Percentiles rank a stretch among this genome's conserved stretches.
Evolutionary conservation across 495 filamentous ascomycete genomes (phyloP).

Genomic region (Schizothecium vesticola): DNA sequence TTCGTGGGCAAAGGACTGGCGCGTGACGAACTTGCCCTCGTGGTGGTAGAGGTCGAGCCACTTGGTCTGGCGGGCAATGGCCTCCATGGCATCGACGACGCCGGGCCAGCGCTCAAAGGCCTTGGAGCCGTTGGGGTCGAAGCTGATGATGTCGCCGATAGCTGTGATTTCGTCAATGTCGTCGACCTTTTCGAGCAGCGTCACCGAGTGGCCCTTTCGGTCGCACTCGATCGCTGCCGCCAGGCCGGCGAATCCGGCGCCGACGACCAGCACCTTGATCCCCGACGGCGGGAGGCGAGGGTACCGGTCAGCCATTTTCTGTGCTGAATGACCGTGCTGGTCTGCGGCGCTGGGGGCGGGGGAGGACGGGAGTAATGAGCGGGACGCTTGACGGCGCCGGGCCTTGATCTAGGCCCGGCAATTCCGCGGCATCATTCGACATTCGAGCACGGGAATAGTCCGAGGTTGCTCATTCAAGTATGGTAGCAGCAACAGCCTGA

Average conservation of each 20-base stretch:
- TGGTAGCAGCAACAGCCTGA: conserved; percentile 10
- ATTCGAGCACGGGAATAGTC: neutral
- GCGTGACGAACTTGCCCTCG: conserved; percentile 28
- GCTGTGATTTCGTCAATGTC: conserved; percentile 39
- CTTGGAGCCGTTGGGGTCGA: conserved; percentile 45
- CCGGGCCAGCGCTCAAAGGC: conserved; percentile 47
- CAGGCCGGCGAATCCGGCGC: conserved; percentile 57
- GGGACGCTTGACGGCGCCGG: neutral
- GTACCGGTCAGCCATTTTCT: conserved; percentile 16
- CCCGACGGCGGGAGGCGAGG: conserved; percentile 33
- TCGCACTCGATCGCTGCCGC: conserved; percentile 57
- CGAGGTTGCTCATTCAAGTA: neutral
- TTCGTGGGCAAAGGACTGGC: conserved; percentile 28
- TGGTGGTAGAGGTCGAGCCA: conserved; percentile 33
- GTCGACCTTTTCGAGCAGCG: conserved; percentile 33
- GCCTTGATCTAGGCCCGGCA: conserved; percentile 9
- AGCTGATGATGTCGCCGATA: conserved; percentile 49
- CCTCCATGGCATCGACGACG: conserved; percentile 43
- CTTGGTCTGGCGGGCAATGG: conserved; percentile 42
- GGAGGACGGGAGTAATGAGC: neutral
- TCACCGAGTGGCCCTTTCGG: conserved; percentile 31
- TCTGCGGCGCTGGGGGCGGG: neutral
- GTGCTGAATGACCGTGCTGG: neutral
- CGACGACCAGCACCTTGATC: conserved; percentile 56
- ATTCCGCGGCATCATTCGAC: neutral